Base-by-base conservation (phyloP, 2,329 filamentous ascomycete species). In the Neocucurbitaria cava region DNA sequence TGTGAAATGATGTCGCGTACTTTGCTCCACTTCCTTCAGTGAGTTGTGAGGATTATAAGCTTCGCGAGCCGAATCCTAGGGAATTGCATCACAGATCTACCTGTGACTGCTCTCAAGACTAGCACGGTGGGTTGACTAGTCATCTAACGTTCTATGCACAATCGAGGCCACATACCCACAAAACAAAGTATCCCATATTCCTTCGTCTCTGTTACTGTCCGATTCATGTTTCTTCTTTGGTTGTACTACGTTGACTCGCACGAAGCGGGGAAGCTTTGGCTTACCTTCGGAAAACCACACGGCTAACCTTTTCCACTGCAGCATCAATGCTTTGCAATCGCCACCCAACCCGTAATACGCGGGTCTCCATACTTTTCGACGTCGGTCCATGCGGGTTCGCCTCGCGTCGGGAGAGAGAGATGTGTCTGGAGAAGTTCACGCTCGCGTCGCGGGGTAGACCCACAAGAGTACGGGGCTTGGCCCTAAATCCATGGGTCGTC, bases 351-450 rank as follows among this genome's bases (percentile, higher is more conserved):
- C 31, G 13, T 17, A 4, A 3, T 35, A 35, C 17, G 31, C 31
- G 15, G 31, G 31, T 35, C 31, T 35, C 31, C 13, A n/a, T 35
- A 3, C 31, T n/a, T n/a, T 15, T n/a, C 8, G 31, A 35, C n/a
- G n/a, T n/a, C n/a, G n/a, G n/a, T n/a, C n/a, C n/a, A n/a, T n/a
- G 13, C 17, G 13, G 31, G 31, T 17, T 7, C 31, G 15, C 31
- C 10, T 35, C 31, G 31, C 15, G 31, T 4, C 10, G 28, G 28
- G 31, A 35, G 5, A 5, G 4, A 15, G 31, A 13, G 1, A n/a
- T 35, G 13, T 3, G 28, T 18, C 38, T 52, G 36, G 43, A 47
- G 43, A 36, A 47, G 5, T 11, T 42, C 42, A 51, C 21, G 40
- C 41, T 28, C 31, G 31, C 8, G 40, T 38, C 41, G 48, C 28